Percentiles rank a stretch among this genome's conserved stretches.
Conservation (phyloP, 2,329 filamentous ascomycete species). For the Penicillium sp. region DNA sequence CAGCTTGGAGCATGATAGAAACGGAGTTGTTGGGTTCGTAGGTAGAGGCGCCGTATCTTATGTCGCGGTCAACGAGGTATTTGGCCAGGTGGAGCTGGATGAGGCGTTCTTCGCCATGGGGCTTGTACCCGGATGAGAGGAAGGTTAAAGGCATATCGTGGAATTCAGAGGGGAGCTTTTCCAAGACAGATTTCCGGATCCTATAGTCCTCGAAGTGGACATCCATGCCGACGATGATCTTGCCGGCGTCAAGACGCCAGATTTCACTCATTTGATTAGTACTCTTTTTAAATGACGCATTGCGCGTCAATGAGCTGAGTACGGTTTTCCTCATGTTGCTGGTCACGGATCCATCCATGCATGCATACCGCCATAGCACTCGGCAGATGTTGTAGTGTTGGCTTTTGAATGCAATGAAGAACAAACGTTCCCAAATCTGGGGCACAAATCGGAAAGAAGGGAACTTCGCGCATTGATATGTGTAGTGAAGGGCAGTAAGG, state of each 20-base stretch:
- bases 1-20: slow-evolving; percentile 37
- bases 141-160: slow-evolving; percentile 27
- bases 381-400: slow-evolving; percentile 44
- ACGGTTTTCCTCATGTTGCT: slow-evolving; percentile 36
- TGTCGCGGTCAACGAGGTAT: slow-evolving; percentile 31
- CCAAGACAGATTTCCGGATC: slow-evolving; percentile 7
- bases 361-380: slow-evolving; percentile 51
- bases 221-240: slow-evolving; percentile 36
- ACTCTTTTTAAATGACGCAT: slow-evolving; percentile 13
- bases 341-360: slow-evolving; percentile 37
- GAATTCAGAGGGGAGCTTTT: slow-evolving; percentile 27
- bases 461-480: slow-evolving; percentile 23
- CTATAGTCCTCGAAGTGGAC: slow-evolving; percentile 14
- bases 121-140: slow-evolving; percentile 21
- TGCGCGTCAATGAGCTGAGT: slow-evolving; percentile 30
- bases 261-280: slow-evolving; percentile 13
- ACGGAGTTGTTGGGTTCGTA: slow-evolving; percentile 27
- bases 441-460: slow-evolving; percentile 18
- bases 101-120: slow-evolving; percentile 22
- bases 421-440: slow-evolving; percentile 39
- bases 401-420: slow-evolving; percentile 41
- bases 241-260: slow-evolving; percentile 30
- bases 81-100: slow-evolving; percentile 29
- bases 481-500: slow-evolving; percentile 23
- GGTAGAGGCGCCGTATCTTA: slow-evolving; percentile 18